These are phyloP conservation scores for Elsinoe ampelina DNA, from an alignment of 2,329 filamentous ascomycete species.

Conservation along the genomic window DNA sequence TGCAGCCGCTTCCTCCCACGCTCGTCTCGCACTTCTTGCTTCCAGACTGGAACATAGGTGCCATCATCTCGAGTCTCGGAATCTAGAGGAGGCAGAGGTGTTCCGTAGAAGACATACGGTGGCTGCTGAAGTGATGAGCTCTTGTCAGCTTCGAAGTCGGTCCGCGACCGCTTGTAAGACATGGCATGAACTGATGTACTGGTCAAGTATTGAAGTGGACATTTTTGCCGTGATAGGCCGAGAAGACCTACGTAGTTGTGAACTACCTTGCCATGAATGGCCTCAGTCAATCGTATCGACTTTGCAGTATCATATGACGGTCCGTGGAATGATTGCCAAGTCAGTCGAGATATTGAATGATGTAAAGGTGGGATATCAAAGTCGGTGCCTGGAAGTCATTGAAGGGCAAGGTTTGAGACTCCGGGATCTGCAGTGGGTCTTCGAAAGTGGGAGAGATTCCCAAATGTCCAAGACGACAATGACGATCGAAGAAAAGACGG, in stretches of 20 bases:
- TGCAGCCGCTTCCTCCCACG: conserved; percentile 82
- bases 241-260: conserved; percentile 7
- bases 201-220: conserved; percentile 18
- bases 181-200: conserved; percentile 36
- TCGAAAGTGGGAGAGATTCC: too few species aligned
- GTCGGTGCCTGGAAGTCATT: too few species aligned
- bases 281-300: too few species aligned
- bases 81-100: conserved; percentile 69
- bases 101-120: conserved; percentile 73
- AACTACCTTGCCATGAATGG: conserved; percentile 6
- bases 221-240: conserved; percentile 3
- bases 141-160: conserved; percentile 59
- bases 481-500: too few species aligned
- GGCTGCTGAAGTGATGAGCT: conserved; percentile 44
- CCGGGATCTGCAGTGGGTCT: too few species aligned
- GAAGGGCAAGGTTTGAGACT: too few species aligned
- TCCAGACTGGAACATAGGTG: conserved; percentile 90
- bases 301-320: too few species aligned
- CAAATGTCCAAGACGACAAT: too few species aligned
- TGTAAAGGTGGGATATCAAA: too few species aligned
- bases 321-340: too few species aligned
- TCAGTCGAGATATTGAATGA: too few species aligned
- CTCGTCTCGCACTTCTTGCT: conserved; percentile 94
- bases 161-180: conserved; percentile 71
- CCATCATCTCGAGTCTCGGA: conserved; percentile 75